These are phyloP conservation scores for Chlorokybus atmophyticus DNA, from an alignment of 139 green algal genomes.

Conservation along the genomic window DNA sequence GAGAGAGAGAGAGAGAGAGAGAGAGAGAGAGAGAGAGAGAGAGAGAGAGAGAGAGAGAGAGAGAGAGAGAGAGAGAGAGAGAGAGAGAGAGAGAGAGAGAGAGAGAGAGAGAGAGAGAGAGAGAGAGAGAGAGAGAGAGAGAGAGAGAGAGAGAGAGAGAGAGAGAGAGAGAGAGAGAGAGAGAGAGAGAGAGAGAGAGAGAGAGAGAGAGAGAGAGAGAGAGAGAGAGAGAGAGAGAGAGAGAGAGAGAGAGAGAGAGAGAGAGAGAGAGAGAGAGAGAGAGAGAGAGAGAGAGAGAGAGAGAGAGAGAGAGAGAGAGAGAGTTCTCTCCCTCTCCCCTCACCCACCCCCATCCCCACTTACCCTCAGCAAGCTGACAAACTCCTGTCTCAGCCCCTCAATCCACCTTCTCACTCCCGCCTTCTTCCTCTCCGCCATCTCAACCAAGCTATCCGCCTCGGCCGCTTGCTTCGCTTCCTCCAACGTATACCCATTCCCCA, in stretches of 20 bases:
- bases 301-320: not conserved
- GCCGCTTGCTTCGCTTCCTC: conserved; percentile 61
- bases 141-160: too few relatives aligned
- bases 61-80: conserved; percentile 2
- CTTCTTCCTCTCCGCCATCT: conserved; percentile 46
- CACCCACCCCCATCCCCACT: too few relatives aligned
- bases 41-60: conserved; percentile 3
- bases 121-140: too few relatives aligned
- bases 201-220: conserved; percentile 1
- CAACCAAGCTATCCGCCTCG: conserved; percentile 32
- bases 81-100: too few relatives aligned
- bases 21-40: conserved; percentile 3
- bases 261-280: conserved; percentile 3
- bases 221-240: not conserved
- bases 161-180: too few relatives aligned
- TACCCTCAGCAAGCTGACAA: conserved; percentile 39
- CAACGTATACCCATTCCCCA: conserved; percentile 39
- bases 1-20: conserved; percentile 3
- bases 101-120: too few relatives aligned
- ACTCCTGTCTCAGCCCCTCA: conserved; percentile 29
- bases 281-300: conserved; percentile 3
- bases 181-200: too few relatives aligned
- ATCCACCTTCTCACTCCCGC: conserved; percentile 35
- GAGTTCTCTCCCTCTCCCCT: too few relatives aligned
- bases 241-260: not conserved